Evolutionary conservation across 441 rosid species (phyloP), one percentile per base, ranked within the genome.

Genomic region (Pelargonium australe): DNA sequence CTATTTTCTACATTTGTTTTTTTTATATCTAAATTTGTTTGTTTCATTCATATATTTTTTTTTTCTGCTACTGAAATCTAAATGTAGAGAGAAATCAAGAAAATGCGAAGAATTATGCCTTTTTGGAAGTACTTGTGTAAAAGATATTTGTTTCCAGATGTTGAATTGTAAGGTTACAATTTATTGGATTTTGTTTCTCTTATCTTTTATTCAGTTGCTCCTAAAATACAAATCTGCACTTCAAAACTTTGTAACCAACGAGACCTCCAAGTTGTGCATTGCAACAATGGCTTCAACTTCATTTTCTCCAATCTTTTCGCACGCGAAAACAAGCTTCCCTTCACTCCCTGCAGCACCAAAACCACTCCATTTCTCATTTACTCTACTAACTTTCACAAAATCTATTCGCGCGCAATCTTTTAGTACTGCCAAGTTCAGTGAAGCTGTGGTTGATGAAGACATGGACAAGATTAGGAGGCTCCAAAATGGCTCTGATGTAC

Each of bases 401-500:
- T 10, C 58, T 17, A 14, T 47, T 43, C 41, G 65, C 41, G 60
- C 80, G 13, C 81, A 76, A 72, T 79, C 82, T 57, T 79, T 80
- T 2, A 65, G 64, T 17, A 51, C 80, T 0, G 58, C 82, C 4
- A 87, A 80, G 64, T 73, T 81, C 65, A 73, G 75, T 64, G 85
- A 82, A 67, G 81, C 73, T 44, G 74, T 80, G 14, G 37, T 81
- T 1, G 86, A 89, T 17, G 98, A 90, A 40, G 98, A 90, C 47
- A 85, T 84, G 81, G 92, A 87, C 72, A 80, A 70, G 81, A 86
- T 93, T 5, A 79, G 86, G 73, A 80, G 97, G 81, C 89, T 93
- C 45, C 97, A 90, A 72, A 90, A 89, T 28, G 97, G 98, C 44
- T 89, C 96, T 0, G 98, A 93, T 8, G 92, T 93, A 70, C 88